phyloP scores from a whole-genome alignment of 2,329 filamentous ascomycete genomes.

The Aschersonia sp. region DNA sequence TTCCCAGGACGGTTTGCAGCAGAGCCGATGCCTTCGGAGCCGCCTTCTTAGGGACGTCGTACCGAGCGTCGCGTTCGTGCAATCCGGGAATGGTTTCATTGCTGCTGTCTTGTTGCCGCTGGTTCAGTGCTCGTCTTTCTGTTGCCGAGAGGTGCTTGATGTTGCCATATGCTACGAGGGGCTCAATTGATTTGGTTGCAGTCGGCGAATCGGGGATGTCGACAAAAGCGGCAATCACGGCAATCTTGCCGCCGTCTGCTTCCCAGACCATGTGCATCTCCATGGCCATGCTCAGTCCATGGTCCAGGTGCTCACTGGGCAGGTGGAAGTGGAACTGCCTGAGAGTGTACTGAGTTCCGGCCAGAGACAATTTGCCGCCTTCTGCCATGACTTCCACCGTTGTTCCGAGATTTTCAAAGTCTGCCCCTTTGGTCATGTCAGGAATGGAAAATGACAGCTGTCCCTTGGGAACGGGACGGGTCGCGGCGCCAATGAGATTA shows the following conservation, averaged over 20 bases:
- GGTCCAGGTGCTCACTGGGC: conserved; percentile 41
- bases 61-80: neutral
- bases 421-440: conserved; percentile 17
- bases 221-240: neutral
- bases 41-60: neutral
- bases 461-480: conserved; percentile 13
- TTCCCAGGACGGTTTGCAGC: conserved; percentile 13
- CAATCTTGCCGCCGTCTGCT: conserved; percentile 4
- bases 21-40: neutral
- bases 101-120: neutral
- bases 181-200: neutral
- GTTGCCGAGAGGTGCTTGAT: neutral
- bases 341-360: conserved; percentile 24
- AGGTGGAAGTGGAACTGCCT: conserved; percentile 47
- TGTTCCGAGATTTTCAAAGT: conserved; percentile 36
- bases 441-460: conserved; percentile 21
- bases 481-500: conserved; percentile 24
- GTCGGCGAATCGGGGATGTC: neutral
- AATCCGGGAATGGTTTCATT: neutral
- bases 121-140: neutral
- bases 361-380: conserved; percentile 29
- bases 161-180: no score
- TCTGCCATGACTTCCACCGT: conserved; percentile 33
- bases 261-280: conserved; percentile 16
- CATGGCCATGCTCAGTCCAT: conserved; percentile 16